Percentiles rank a stretch among this genome's conserved stretches.
Evolutionary conservation across 2,329 filamentous ascomycete species (phyloP).

Genomic region (Fusarium proliferatum): DNA sequence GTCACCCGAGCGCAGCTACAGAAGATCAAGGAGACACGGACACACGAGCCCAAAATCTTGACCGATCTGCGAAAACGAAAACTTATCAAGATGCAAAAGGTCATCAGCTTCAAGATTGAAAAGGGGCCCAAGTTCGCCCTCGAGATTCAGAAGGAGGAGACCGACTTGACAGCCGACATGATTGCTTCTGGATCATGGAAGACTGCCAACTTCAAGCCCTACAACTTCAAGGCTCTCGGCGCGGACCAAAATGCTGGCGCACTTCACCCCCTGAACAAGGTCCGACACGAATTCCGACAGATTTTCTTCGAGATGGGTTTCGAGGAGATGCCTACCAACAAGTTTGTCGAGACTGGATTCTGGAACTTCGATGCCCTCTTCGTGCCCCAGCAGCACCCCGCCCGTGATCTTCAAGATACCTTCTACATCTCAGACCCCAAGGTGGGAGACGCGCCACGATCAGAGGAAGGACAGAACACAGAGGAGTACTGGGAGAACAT

Average conservation of each 20-base stretch:
- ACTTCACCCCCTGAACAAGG: conserved; percentile 85
- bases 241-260: conserved; percentile 71
- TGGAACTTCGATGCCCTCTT: conserved; percentile 99
- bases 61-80: conserved; percentile 92
- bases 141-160: conserved; percentile 92
- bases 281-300: conserved; percentile 92
- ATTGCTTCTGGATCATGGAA: conserved; percentile 90
- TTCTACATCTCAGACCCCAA: conserved; percentile 97
- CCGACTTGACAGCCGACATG: conserved; percentile 95
- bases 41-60: conserved; percentile 80
- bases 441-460: conserved; percentile 74
- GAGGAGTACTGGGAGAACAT: conserved; percentile 90
- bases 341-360: conserved; percentile 96
- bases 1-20: conserved; percentile 80
- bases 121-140: conserved; percentile 91
- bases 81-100: conserved; percentile 84
- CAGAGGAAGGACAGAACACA: conserved; percentile 73
- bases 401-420: conserved; percentile 96
- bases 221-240: conserved; percentile 79
- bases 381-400: conserved; percentile 94
- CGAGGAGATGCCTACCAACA: conserved; percentile 95
- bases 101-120: conserved; percentile 82
- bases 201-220: conserved; percentile 86
- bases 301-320: conserved; percentile 99
- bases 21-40: conserved; percentile 75